Percentiles rank a stretch among this genome's conserved stretches.
phyloP scores from a whole-genome alignment of 768 basidiomycete genomes.

The Gloeophyllum trabeum region DNA sequence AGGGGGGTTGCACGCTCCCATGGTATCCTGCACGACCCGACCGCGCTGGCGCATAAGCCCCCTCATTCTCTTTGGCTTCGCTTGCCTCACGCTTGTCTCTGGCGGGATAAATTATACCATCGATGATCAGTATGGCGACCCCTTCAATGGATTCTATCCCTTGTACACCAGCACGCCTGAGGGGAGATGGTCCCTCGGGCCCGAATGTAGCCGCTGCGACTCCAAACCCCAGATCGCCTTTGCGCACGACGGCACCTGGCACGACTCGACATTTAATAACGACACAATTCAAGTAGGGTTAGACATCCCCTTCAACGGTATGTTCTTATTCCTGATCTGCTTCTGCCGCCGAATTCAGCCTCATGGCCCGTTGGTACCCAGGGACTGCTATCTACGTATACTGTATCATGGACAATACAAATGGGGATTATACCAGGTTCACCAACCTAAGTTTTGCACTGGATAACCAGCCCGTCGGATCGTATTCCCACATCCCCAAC shows the following conservation, averaged over 20 bases:
- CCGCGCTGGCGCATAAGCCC: too few relatives aligned
- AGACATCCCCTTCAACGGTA: not conserved
- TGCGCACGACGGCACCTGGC: not conserved
- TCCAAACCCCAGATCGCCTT: not conserved
- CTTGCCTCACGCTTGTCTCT: too few relatives aligned
- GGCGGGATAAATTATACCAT: not conserved
- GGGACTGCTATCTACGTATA: not conserved
- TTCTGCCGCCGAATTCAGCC: not conserved
- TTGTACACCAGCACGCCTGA: not conserved
- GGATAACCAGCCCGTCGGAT: not conserved
- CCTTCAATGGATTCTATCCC: not conserved
- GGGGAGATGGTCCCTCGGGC: too few relatives aligned
- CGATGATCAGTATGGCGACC: not conserved
- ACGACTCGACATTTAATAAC: not conserved
- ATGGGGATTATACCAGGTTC: not conserved
- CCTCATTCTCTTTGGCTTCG: too few relatives aligned
- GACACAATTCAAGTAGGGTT: not conserved
- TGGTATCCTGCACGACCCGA: too few relatives aligned
- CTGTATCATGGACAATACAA: not conserved
- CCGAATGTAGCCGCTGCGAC: not conserved
- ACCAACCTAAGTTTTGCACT: not conserved
- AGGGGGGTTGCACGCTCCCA: too few relatives aligned
- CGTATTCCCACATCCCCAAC: not conserved
- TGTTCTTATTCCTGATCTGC: not conserved
- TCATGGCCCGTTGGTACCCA: too few relatives aligned